Evolutionary conservation across 2,329 filamentous ascomycete species (phyloP), one percentile per base, ranked within the genome.

Genomic region (Pyrenophora teres): DNA sequence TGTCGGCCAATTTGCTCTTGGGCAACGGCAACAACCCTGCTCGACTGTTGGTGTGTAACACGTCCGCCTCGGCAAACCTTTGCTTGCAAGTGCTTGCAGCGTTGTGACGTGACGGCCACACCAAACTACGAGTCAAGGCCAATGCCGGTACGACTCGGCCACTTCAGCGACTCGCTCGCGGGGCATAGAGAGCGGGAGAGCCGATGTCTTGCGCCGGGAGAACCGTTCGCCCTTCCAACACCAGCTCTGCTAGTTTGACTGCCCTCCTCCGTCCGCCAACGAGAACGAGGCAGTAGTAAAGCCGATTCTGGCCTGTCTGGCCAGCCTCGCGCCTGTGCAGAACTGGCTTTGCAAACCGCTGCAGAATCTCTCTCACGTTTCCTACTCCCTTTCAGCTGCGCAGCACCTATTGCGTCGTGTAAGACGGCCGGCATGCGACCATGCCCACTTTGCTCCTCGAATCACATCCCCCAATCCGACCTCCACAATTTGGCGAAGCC

Each of bases 91-190:
- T 21, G 19, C 19, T 21, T 21, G 35, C 16, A 40, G 32, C 36
- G 37, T 62, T 64, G 56, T 70, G 59, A 69, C 60, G 61, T 63
- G 62, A 61, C 36, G 54, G 45, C 52, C 50, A 32, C 42, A 32
- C 42, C 44, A 35, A 19, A 44, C 59, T 46, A 50, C 57, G 59
- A 60, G 57, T 44, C 41, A 48, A 40, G 40, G 55, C 48, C 45
- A 32, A 50, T 51, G 52, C 45, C 50, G 46, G 53, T 60, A 57
- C 64, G 63, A 69, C 64, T 71, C 66, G 67, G 46, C 60, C 54
- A 60, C 56, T 57, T 64, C 59, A 67, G 57, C 54, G 59, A 57
- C 56, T 62, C 60, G 55, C 59, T 68, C 66, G 65, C 66, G 54
- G 60, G 60, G 55, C 56, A 56, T 46, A 51, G 54, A 42, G 46